Conservation (phyloP, 345 rosid species). For the Moricandia arvensis region DNA sequence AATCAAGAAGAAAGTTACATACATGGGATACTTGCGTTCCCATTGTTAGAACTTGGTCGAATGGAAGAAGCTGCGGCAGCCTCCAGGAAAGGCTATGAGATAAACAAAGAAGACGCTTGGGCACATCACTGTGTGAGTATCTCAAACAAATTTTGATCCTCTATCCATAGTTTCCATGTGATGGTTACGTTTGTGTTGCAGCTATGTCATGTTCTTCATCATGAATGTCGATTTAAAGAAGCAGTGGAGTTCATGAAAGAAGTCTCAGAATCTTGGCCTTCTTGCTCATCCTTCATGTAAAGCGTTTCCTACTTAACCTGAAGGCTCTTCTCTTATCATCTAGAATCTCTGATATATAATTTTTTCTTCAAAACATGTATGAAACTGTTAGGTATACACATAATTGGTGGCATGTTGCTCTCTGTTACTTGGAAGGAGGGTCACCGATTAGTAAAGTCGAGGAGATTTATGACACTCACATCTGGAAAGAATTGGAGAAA, state of each 20-base stretch:
- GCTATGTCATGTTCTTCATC: conserved; percentile 90
- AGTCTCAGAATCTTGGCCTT: conserved; percentile 60
- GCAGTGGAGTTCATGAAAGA: conserved; percentile 84
- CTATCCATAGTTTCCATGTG: not conserved
- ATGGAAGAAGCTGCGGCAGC: conserved; percentile 81
- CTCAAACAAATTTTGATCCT: not conserved
- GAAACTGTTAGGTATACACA: conserved; percentile 63
- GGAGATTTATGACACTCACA: conserved; percentile 64
- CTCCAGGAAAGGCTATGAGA: conserved; percentile 69
- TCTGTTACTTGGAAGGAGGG: conserved; percentile 92
- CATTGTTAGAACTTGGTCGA: conserved; percentile 76
- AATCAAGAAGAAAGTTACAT: conserved; percentile 66
- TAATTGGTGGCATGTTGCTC: conserved; percentile 98
- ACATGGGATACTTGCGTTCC: conserved; percentile 84
- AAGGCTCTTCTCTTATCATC: too few species aligned
- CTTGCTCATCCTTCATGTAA: conserved; percentile 58
- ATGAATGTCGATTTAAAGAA: conserved; percentile 71
- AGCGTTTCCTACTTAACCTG: not conserved
- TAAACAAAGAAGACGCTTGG: conserved; percentile 71
- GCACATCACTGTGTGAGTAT: conserved; percentile 82
- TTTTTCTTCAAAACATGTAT: not conserved
- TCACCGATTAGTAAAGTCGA: conserved; percentile 54
- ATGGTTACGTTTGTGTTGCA: conserved; percentile 31
- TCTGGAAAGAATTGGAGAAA: conserved; percentile 77
- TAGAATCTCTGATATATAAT: too few species aligned